Percentiles rank a stretch among this genome's conserved stretches.
phyloP scores from a whole-genome alignment of 164 flowering plant genomes.

The Stephania yunnanensis region DNA sequence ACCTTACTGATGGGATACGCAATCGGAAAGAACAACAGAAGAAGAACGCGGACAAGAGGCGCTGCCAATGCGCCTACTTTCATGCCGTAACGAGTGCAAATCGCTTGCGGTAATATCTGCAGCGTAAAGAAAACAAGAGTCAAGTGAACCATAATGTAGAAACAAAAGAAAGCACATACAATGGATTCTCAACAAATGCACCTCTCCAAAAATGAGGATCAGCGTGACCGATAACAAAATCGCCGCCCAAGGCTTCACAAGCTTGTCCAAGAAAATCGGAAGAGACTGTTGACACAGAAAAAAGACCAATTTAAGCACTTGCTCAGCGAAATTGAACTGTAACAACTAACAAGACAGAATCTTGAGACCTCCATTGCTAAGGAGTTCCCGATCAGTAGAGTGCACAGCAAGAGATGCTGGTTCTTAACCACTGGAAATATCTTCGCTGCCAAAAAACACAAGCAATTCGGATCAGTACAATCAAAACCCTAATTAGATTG shows the following conservation, averaged over 20 bases:
- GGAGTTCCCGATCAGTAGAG: slow-evolving; percentile 80
- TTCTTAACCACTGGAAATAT: slow-evolving; percentile 91
- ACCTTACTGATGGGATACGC: slow-evolving; percentile 94
- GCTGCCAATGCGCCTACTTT: slow-evolving; percentile 66
- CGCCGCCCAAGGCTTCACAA: slow-evolving; percentile 79
- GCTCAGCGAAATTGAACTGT: neutral
- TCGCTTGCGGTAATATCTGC: slow-evolving; percentile 81
- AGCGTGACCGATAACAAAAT: slow-evolving; percentile 72
- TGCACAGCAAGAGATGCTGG: slow-evolving; percentile 87
- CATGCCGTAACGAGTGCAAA: slow-evolving; percentile 82
- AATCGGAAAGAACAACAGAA: slow-evolving; percentile 59
- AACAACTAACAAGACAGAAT: neutral
- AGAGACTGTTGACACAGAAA: slow-evolving; percentile 41
- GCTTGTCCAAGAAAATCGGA: slow-evolving; percentile 78
- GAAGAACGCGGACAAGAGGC: slow-evolving; percentile 68
- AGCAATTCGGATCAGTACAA: neutral
- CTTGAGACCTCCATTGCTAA: slow-evolving; percentile 82
- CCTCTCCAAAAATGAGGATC: slow-evolving; percentile 85
- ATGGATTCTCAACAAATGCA: slow-evolving; percentile 13
- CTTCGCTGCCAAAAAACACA: slow-evolving; percentile 53
- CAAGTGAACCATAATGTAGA: neutral
- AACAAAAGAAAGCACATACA: neutral
- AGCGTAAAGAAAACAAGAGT: slow-evolving; percentile 1
- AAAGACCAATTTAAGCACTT: neutral
- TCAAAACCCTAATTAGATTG: neutral